phyloP scores from a whole-genome alignment of 2,329 filamentous ascomycete species.

The Trichoderma cornu-damae region DNA sequence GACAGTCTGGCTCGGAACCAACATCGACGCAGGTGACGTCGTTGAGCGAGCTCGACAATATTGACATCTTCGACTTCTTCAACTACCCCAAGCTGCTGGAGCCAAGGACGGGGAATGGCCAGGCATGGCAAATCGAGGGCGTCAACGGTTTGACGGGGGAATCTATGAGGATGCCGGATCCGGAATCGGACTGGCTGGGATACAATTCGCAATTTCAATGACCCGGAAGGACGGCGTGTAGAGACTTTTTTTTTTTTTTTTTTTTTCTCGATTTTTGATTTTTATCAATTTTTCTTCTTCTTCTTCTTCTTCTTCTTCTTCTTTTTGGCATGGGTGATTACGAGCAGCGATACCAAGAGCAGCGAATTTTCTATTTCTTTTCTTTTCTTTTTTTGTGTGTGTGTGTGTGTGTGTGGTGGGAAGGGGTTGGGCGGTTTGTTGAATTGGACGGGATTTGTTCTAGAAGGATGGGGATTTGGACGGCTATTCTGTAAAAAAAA shows the following conservation, averaged over 20 bases:
- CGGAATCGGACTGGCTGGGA: conserved; percentile 32
- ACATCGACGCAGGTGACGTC: conserved; percentile 37
- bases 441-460: background rate
- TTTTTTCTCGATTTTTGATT: too few relatives aligned
- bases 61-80: conserved; percentile 44
- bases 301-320: too few relatives aligned
- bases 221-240: background rate
- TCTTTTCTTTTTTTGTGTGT: too few relatives aligned
- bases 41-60: conserved; percentile 39
- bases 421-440: too few relatives aligned
- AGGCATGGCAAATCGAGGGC: conserved; percentile 26
- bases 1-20: conserved; percentile 36
- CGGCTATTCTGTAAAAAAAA: background rate
- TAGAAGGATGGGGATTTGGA: background rate
- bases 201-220: conserved; percentile 19
- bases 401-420: too few relatives aligned
- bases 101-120: conserved; percentile 21
- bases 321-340: background rate
- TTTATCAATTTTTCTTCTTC: too few relatives aligned
- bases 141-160: conserved; percentile 24
- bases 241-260: too few relatives aligned
- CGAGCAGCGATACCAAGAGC: conserved; percentile 12
- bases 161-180: conserved; percentile 28
- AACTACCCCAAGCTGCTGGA: conserved; percentile 37
- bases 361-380: too few relatives aligned